Evolutionary conservation across 176 grass and related monocot genomes (phyloP).

Genomic region (Bothriochloa decipiens): DNA sequence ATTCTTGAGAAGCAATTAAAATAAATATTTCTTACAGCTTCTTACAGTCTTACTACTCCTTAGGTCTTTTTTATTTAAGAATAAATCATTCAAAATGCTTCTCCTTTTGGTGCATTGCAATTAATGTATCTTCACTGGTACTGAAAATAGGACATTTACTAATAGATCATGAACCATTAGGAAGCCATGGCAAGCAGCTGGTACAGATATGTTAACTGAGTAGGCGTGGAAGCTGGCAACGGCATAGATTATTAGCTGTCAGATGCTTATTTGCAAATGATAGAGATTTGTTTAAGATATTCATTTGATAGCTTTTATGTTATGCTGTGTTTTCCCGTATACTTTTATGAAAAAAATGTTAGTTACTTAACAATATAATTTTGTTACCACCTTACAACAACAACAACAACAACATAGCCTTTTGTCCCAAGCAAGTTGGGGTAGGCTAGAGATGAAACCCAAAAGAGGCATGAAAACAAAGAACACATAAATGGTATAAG

Average conservation of each 20-base stretch:
- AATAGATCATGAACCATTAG: conserved; percentile 15
- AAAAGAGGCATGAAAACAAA: too few species aligned
- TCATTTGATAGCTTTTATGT: conserved; percentile 1
- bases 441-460: too few species aligned
- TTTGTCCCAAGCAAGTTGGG: too few species aligned
- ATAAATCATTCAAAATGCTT: neutral
- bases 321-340: neutral
- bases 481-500: too few species aligned
- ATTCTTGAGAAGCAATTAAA: neutral
- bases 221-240: neutral
- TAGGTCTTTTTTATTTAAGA: conserved; percentile 21
- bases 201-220: neutral
- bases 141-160: neutral
- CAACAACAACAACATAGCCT: too few species aligned
- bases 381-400: conserved; percentile 5
- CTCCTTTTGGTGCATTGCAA: neutral
- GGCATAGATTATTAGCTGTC: conserved; percentile 12
- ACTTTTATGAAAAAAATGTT: neutral
- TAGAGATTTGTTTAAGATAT: conserved; percentile 13
- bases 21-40: conserved; percentile 10
- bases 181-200: neutral
- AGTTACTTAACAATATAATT: neutral
- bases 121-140: neutral
- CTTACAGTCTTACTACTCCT: conserved; percentile 9
- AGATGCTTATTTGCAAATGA: conserved; percentile 20